Evolutionary conservation across 2,329 filamentous ascomycete species (phyloP), one percentile per base, ranked within the genome.

Genomic region (Exutisphaerella laricina): DNA sequence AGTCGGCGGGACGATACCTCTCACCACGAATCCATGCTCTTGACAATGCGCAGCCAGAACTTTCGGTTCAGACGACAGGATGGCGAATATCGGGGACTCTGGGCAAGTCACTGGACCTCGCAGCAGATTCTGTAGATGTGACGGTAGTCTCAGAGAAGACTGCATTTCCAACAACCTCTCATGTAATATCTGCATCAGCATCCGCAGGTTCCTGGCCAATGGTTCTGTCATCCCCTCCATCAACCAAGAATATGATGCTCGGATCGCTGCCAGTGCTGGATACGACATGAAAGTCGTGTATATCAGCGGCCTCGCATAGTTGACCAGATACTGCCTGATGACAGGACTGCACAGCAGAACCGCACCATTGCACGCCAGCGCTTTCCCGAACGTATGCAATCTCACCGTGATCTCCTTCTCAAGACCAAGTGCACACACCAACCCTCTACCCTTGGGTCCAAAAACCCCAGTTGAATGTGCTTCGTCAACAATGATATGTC

Each of bases 281-380:
- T 78, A 78, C 0, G 78, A 73, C 65, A 85, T 73, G 21, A 82
- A 80, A 0, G 83, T 87, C 0, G 83, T 86, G 60, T 86, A 88
- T 41, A 88, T 86, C 30, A 88, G 65, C 1, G 76, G 80, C n/a
- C 83, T 76, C 1, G 84, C 82, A 56, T 88, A 88, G 57, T 88
- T 88, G 62, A 87, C 75, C 39, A 88, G 69, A 49, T 86, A 87
- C 1, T 76, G 65, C 17, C 80, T 69, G 0, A 79, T 75, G 1
- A 73, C 64, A 0, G 72, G 61, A 1, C 78, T 78, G 57, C 80
- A 85, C 0, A 88, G 68, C 1, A 87, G 66, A 14, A 80, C 70
- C 2, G 77, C 78, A 57, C 85, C 85, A 46, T 82, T 78, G 50
- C 78, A 81, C 8, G 78, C 74, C 66, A 84, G 66, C 1, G 80